These are phyloP conservation scores for Zygosaccharomyces rouxii DNA, from an alignment of 805 yeast genomes.

Conservation along the genomic window DNA sequence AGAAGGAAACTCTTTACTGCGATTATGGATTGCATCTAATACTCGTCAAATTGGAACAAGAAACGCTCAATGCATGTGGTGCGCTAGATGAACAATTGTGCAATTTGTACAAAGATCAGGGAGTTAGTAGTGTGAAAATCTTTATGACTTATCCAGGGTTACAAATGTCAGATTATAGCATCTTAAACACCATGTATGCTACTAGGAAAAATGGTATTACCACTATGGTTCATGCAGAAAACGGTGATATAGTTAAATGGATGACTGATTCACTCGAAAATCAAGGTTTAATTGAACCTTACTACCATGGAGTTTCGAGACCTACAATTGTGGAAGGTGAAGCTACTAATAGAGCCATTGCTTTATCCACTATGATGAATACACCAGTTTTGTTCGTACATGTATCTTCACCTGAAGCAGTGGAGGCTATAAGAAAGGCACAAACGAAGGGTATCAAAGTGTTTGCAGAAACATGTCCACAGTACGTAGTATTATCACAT, in stretches of 20 bases:
- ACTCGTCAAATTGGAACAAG: slow-evolving; percentile 34
- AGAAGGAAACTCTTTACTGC: slow-evolving; percentile 30
- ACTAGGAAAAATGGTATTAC: slow-evolving; percentile 42
- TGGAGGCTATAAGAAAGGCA: slow-evolving; percentile 40
- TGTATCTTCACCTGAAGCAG: slow-evolving; percentile 43
- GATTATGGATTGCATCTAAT: slow-evolving; percentile 50
- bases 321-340: slow-evolving; percentile 46
- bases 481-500: slow-evolving; percentile 42
- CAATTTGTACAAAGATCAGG: slow-evolving; percentile 33
- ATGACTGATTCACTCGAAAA: slow-evolving; percentile 39
- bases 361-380: slow-evolving; percentile 42
- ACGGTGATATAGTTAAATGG: slow-evolving; percentile 43
- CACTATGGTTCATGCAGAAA: slow-evolving; percentile 51
- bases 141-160: slow-evolving; percentile 45
- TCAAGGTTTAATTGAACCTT: slow-evolving; percentile 40
- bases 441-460: slow-evolving; percentile 42
- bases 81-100: slow-evolving; percentile 35
- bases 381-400: slow-evolving; percentile 46
- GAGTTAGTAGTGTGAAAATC: slow-evolving; percentile 40
- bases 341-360: slow-evolving; percentile 46
- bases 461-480: slow-evolving; percentile 49
- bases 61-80: slow-evolving; percentile 8
- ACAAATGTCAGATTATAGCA: slow-evolving; percentile 39
- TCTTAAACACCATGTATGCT: slow-evolving; percentile 38
- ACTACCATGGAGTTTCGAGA: slow-evolving; percentile 43